Evolutionary conservation across 495 filamentous ascomycete genomes (phyloP).

Genomic region (Lasiosphaeris hirsuta): DNA sequence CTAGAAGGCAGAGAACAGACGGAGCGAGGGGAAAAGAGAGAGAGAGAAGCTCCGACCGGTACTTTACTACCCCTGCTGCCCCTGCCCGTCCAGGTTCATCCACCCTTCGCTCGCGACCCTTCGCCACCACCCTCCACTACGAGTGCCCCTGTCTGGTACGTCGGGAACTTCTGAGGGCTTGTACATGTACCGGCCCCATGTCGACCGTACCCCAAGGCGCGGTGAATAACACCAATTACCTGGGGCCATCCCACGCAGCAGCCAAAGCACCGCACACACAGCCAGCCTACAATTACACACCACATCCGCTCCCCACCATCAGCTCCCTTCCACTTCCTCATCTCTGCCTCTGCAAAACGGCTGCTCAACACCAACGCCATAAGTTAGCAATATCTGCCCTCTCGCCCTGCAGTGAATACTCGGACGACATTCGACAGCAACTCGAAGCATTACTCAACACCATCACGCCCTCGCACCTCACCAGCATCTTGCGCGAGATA

Average conservation of each 20-base stretch:
- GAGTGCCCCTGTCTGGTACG: conserved; percentile 25
- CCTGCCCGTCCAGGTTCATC: conserved; percentile 6
- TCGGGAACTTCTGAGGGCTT: conserved; percentile 22
- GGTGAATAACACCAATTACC: conserved; percentile 23
- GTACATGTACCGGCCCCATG: conserved; percentile 28
- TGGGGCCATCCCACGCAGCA: conserved; percentile 25
- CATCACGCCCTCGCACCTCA: not conserved
- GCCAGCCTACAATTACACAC: conserved; percentile 33
- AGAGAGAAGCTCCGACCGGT: conserved; percentile 11
- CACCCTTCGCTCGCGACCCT: conserved; percentile 5
- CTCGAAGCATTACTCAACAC: not conserved
- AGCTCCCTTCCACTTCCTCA: conserved; percentile 19
- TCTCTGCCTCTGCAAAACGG: conserved; percentile 18
- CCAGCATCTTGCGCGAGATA: not conserved
- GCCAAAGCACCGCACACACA: conserved; percentile 15
- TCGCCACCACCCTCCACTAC: conserved; percentile 19
- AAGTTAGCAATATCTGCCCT: conserved; percentile 5
- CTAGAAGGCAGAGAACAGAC: not conserved
- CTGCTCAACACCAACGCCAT: conserved; percentile 10
- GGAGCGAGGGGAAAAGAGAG: not conserved
- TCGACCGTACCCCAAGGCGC: conserved; percentile 22
- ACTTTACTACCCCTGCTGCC: conserved; percentile 14
- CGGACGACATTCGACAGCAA: not conserved
- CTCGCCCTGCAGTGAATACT: not conserved
- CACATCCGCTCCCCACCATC: conserved; percentile 34